Evolutionary conservation across 805 yeast species (phyloP).

Genomic region (Saturnispora silvae): DNA sequence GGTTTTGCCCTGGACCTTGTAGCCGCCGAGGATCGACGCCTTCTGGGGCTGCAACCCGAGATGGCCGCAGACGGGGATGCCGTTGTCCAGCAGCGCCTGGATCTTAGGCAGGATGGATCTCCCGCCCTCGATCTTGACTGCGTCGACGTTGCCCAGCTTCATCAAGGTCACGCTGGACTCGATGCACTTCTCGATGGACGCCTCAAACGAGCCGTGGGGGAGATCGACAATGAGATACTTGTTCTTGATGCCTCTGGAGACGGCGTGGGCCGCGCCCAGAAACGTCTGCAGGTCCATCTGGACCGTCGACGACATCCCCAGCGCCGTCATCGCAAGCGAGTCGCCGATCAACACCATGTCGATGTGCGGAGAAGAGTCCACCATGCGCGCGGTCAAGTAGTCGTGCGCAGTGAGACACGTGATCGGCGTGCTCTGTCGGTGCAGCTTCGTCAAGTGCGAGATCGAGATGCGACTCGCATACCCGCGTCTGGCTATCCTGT

Average conservation of each 20-base stretch:
- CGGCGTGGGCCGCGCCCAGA: conserved; percentile 65
- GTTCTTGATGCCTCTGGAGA: conserved; percentile 53
- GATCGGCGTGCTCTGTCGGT: conserved; percentile 15
- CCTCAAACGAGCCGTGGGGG: conserved; percentile 82
- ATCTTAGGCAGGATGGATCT: conserved; percentile 45
- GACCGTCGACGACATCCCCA: conserved; percentile 71
- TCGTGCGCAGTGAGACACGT: conserved; percentile 76
- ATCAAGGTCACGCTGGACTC: conserved; percentile 46
- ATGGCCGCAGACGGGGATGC: conserved; percentile 88
- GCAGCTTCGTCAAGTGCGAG: not conserved
- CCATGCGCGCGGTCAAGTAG: conserved; percentile 62
- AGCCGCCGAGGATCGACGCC: conserved; percentile 72
- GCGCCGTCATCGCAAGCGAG: conserved; percentile 83
- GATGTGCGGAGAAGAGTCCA: conserved; percentile 46
- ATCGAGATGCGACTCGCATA: too few relatives aligned
- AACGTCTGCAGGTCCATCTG: conserved; percentile 73
- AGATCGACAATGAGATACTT: conserved; percentile 74
- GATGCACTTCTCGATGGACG: conserved; percentile 51
- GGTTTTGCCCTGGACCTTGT: conserved; percentile 69
- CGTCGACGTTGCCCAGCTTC: conserved; percentile 49
- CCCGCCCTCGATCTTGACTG: conserved; percentile 82
- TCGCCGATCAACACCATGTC: conserved; percentile 83
- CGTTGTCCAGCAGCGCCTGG: conserved; percentile 45
- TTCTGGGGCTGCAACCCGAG: conserved; percentile 90
- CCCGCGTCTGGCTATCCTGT: too few relatives aligned